Evolutionary conservation across 2,329 filamentous ascomycete genomes (phyloP).

Genomic region (Lasiodiplodia hormozganensis): DNA sequence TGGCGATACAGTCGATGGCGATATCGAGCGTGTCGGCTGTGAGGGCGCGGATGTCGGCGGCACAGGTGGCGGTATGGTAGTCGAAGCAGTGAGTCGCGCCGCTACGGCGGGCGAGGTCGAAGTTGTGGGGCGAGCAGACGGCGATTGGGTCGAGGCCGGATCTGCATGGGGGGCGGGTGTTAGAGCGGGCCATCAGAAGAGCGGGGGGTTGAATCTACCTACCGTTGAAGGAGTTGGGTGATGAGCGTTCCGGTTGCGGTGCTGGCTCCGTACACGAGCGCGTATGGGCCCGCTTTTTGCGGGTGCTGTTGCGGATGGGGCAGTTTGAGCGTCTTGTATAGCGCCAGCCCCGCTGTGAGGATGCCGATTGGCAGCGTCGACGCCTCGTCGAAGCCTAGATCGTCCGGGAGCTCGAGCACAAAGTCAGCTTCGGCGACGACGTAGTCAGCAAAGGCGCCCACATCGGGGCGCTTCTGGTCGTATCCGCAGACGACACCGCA

Average conservation of each 20-base stretch:
- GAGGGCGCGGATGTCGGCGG: conserved; percentile 54
- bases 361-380: neutral
- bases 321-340: conserved; percentile 39
- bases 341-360: conserved; percentile 21
- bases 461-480: neutral
- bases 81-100: conserved; percentile 59
- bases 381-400: neutral
- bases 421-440: neutral
- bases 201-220: too few relatives aligned
- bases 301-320: neutral
- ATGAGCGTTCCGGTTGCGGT: too few relatives aligned
- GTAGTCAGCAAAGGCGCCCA: conserved; percentile 9
- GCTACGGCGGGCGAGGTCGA: conserved; percentile 53
- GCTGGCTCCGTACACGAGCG: too few relatives aligned
- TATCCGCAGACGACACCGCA: neutral
- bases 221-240: too few relatives aligned
- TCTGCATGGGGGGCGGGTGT: neutral
- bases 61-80: conserved; percentile 52
- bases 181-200: neutral
- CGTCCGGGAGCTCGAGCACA: neutral
- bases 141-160: conserved; percentile 52
- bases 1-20: conserved; percentile 53
- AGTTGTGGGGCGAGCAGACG: conserved; percentile 58
- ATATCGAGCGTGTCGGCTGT: conserved; percentile 48
- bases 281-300: too few relatives aligned